phyloP scores from a whole-genome alignment of 176 grass and related monocot genomes.

The Oryza punctata region DNA sequence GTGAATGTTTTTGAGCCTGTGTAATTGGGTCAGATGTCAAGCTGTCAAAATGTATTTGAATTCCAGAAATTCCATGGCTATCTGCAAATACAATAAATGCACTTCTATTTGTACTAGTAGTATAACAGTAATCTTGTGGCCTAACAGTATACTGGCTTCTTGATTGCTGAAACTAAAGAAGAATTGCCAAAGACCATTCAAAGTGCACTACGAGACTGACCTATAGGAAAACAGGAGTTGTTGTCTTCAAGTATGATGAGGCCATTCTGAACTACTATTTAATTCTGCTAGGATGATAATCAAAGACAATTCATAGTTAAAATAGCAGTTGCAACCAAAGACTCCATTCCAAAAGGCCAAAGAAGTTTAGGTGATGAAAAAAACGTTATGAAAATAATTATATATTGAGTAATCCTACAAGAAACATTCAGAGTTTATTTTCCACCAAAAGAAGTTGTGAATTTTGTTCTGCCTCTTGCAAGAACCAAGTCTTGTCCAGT shows the following conservation, averaged over 20 bases:
- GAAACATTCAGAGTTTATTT: no score
- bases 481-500: no score
- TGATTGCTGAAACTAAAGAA: background rate
- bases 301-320: background rate
- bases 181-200: background rate
- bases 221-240: no score
- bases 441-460: no score
- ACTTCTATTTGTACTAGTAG: background rate
- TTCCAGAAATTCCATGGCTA: background rate
- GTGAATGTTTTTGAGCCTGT: background rate
- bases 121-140: no score
- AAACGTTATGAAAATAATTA: no score
- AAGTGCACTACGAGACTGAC: background rate
- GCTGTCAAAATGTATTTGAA: background rate
- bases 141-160: background rate
- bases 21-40: background rate
- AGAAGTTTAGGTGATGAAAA: no score
- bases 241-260: background rate
- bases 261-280: background rate
- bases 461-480: no score
- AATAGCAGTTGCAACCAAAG: background rate
- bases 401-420: no score
- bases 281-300: background rate
- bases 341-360: background rate
- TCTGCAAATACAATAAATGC: background rate